phyloP scores from a whole-genome alignment of 1,284 basidiomycete species.

The Mycena citricolor region DNA sequence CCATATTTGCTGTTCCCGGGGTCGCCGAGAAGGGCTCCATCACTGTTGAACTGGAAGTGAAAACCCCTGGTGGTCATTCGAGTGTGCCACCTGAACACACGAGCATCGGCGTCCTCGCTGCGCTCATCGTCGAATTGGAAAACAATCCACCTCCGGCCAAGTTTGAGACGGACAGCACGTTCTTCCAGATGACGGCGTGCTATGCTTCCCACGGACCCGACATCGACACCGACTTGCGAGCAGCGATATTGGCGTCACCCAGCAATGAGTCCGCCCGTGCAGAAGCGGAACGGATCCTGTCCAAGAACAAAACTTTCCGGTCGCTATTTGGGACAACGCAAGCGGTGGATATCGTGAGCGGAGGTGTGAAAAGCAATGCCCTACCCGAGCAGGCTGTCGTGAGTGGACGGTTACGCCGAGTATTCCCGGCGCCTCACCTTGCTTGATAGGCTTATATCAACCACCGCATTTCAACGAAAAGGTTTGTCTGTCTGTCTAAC shows the following conservation, averaged over 20 bases:
- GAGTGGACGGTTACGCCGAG: not conserved
- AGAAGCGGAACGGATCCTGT: constrained; percentile 41
- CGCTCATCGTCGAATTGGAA: constrained; percentile 56
- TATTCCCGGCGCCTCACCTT: not conserved
- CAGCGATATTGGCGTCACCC: constrained; percentile 37
- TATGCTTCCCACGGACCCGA: constrained; percentile 48
- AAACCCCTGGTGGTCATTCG: constrained; percentile 67
- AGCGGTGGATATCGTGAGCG: constrained; percentile 40
- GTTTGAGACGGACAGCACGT: constrained; percentile 37
- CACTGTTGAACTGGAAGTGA: constrained; percentile 54
- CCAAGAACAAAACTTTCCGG: constrained; percentile 35
- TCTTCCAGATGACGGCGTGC: constrained; percentile 45
- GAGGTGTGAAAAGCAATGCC: constrained; percentile 23
- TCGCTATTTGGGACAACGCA: constrained; percentile 64
- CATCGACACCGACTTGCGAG: constrained; percentile 41
- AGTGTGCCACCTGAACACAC: constrained; percentile 60
- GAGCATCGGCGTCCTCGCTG: constrained; percentile 63
- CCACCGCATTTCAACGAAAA: constrained; percentile 24
- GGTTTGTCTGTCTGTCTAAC: not conserved
- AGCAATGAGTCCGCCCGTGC: constrained; percentile 40
- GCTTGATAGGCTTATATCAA: constrained; percentile 11
- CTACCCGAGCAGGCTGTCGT: constrained; percentile 21
- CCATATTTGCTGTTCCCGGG: constrained; percentile 53
- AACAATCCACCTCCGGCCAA: constrained; percentile 44
- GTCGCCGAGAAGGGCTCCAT: constrained; percentile 71